Percentiles rank a stretch among this genome's conserved stretches.
These are phyloP conservation scores for Posidonia oceanica DNA, from an alignment of 116 monocot genomes.

Conservation along the genomic window DNA sequence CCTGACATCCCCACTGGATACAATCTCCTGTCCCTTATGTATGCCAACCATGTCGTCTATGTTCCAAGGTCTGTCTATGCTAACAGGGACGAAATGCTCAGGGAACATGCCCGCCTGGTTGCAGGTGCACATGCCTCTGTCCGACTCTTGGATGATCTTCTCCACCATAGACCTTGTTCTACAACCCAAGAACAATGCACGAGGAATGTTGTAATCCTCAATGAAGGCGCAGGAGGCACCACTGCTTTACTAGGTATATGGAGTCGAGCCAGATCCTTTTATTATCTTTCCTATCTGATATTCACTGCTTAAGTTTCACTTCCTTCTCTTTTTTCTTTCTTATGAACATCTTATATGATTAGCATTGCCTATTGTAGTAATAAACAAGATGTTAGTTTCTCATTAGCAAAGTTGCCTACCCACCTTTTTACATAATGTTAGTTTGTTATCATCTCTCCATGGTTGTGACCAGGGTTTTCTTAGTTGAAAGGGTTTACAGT, in stretches of 20 bases:
- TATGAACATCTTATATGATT: too few species aligned
- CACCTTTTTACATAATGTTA: too few species aligned
- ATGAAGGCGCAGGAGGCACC: constrained; percentile 57
- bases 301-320: too few species aligned
- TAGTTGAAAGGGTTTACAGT: too few species aligned
- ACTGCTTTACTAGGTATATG: constrained; percentile 35
- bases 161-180: neutral
- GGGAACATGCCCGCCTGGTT: constrained; percentile 29
- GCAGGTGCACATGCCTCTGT: constrained; percentile 24
- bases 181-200: neutral
- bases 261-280: too few species aligned
- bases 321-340: too few species aligned
- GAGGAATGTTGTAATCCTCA: constrained; percentile 40
- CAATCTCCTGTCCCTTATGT: constrained; percentile 59
- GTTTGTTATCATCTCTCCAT: too few species aligned
- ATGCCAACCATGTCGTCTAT: constrained; percentile 38
- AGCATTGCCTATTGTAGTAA: too few species aligned
- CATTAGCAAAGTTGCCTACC: too few species aligned
- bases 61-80: constrained; percentile 32
- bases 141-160: constrained; percentile 33
- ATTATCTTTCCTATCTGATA: too few species aligned
- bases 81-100: constrained; percentile 50
- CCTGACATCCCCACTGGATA: constrained; percentile 59
- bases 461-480: too few species aligned
- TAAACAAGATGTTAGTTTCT: neutral